Percentiles rank a stretch among this genome's conserved stretches.
These are phyloP conservation scores for Sporothrix phasma DNA, from an alignment of 2,329 filamentous ascomycete genomes.

Conservation along the genomic window DNA sequence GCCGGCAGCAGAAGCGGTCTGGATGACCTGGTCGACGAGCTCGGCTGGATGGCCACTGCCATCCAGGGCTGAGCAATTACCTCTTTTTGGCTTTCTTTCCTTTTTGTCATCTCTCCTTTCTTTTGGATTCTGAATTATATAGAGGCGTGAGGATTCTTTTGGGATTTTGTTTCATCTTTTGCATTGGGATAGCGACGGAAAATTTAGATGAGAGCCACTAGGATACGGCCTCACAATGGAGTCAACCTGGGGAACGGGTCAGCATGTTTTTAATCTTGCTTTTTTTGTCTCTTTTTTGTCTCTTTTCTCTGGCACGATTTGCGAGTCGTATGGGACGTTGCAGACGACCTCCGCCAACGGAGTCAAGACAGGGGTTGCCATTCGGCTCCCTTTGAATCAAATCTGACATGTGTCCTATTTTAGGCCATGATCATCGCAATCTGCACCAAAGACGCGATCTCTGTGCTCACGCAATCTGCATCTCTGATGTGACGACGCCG, in stretches of 20 bases:
- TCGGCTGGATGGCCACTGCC: constrained; percentile 42
- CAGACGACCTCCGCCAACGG: background rate
- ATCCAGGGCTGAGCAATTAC: constrained; percentile 27
- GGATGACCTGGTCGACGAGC: constrained; percentile 32
- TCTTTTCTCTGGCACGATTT: background rate
- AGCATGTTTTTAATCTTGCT: background rate
- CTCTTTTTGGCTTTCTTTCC: background rate
- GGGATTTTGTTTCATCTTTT: background rate
- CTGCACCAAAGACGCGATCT: background rate
- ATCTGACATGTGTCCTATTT: background rate
- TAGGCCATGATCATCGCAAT: background rate
- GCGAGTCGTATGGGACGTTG: background rate
- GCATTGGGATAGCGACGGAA: constrained; percentile 3
- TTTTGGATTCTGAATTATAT: background rate
- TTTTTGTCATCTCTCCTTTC: background rate
- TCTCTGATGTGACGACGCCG: background rate
- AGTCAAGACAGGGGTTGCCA: background rate
- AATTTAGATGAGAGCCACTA: background rate
- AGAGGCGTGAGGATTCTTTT: background rate
- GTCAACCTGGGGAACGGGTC: background rate
- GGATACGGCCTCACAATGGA: background rate
- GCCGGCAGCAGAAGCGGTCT: constrained; percentile 22
- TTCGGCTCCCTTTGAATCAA: background rate
- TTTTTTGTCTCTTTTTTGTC: background rate
- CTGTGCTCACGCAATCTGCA: too few relatives aligned